These are phyloP conservation scores for Naganishia cerealis DNA, from an alignment of 1,284 basidiomycete genomes.

Conservation along the genomic window DNA sequence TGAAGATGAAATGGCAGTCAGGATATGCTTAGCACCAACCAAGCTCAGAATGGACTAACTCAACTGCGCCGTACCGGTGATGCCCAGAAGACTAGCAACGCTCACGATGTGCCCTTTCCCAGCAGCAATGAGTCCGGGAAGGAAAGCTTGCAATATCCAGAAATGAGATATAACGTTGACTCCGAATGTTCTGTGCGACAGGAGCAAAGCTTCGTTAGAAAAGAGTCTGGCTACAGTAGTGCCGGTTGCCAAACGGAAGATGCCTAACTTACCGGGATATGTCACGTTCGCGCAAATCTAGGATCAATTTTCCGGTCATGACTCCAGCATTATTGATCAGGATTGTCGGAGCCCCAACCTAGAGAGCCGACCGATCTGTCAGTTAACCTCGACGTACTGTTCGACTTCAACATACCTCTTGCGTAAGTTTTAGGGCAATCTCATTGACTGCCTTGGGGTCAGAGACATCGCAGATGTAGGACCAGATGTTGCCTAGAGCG, in stretches of 20 bases:
- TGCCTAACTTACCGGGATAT: constrained; percentile 66
- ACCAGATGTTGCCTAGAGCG: constrained; percentile 64
- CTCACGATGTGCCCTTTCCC: constrained; percentile 84
- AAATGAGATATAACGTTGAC: constrained; percentile 87
- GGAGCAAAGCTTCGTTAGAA: background rate
- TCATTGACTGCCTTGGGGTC: constrained; percentile 75
- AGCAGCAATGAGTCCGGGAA: constrained; percentile 80
- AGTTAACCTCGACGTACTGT: background rate
- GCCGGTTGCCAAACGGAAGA: background rate
- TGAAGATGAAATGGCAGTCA: constrained; percentile 14
- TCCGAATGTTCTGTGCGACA: constrained; percentile 70
- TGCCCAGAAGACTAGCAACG: constrained; percentile 75
- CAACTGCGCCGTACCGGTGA: constrained; percentile 74
- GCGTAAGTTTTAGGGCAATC: constrained; percentile 67
- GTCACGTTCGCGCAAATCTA: constrained; percentile 75
- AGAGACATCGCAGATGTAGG: constrained; percentile 83
- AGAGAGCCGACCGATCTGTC: constrained; percentile 13
- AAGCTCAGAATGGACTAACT: constrained; percentile 59
- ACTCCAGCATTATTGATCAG: constrained; percentile 96
- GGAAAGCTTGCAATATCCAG: constrained; percentile 85
- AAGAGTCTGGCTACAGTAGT: background rate
- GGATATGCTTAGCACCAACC: background rate
- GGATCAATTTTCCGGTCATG: constrained; percentile 79
- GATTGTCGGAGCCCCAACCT: constrained; percentile 85
- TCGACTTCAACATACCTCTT: constrained; percentile 63